Conservation (phyloP, 495 filamentous ascomycete species). For the Glutinoglossum americanum region DNA sequence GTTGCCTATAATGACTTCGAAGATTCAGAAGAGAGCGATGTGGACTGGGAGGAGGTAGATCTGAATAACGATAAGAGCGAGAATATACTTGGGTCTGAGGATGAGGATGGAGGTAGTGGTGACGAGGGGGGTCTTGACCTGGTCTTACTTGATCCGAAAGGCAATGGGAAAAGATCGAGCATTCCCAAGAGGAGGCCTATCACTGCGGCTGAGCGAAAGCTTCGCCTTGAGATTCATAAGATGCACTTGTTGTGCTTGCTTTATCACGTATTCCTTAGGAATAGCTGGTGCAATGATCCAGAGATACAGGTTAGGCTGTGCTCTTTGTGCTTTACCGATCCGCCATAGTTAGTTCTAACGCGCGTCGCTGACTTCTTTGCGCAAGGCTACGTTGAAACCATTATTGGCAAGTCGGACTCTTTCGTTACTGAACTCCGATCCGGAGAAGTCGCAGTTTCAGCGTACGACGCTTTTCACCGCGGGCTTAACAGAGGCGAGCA, state of each 20-base stretch:
- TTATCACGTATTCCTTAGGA: conserved; percentile 49
- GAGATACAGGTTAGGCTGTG: conserved; percentile 31
- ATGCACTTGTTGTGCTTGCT: conserved; percentile 66
- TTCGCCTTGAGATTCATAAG: conserved; percentile 64
- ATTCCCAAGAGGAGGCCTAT: conserved; percentile 33
- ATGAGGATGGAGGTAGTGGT: conserved; percentile 11
- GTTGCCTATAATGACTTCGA: conserved; percentile 14
- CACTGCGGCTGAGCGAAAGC: conserved; percentile 44
- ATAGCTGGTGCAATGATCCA: conserved; percentile 73
- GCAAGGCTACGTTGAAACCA: conserved; percentile 28
- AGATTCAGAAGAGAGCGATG: conserved; percentile 31
- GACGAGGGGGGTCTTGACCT: conserved; percentile 31
- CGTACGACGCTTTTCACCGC: conserved; percentile 52
- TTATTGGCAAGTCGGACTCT: conserved; percentile 38
- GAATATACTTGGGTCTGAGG: conserved; percentile 13
- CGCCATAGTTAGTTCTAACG: background rate
- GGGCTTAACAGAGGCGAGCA: conserved; percentile 46
- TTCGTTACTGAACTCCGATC: conserved; percentile 39
- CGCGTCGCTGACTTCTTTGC: background rate
- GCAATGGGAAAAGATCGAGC: conserved; percentile 16
- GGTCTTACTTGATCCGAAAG: conserved; percentile 28
- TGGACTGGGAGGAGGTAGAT: conserved; percentile 54
- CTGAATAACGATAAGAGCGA: conserved; percentile 16
- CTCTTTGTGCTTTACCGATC: background rate
- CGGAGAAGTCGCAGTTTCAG: conserved; percentile 42